phyloP scores from a whole-genome alignment of 179 eudicot species.

The Actinidia arguta region DNA sequence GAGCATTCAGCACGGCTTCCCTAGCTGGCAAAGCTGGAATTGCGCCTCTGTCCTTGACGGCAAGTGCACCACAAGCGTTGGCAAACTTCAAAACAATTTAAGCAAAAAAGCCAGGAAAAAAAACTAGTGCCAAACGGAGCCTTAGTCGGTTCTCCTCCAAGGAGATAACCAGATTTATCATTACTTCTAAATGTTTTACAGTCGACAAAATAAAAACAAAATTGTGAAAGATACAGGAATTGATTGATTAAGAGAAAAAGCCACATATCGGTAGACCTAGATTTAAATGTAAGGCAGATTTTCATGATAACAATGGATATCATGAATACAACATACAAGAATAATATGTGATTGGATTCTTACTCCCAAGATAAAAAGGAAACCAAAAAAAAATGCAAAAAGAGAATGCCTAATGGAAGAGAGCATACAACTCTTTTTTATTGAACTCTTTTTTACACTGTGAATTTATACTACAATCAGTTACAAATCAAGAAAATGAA shows the following conservation, averaged over 20 bases:
- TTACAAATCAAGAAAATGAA: no score
- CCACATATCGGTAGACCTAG: neutral
- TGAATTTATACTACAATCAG: no score
- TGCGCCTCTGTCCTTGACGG: slow-evolving; percentile 94
- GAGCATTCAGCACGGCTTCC: slow-evolving; percentile 64
- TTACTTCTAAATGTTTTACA: neutral
- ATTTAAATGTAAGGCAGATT: slow-evolving; percentile 5
- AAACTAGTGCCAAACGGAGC: no score
- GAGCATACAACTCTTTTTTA: neutral
- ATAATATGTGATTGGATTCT: neutral
- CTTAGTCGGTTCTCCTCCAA: slow-evolving; percentile 72
- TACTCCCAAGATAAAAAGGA: neutral
- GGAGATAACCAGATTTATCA: neutral
- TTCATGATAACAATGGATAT: neutral
- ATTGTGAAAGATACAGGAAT: neutral
- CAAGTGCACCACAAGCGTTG: slow-evolving; percentile 90
- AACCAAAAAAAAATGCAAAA: no score
- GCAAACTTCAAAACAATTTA: slow-evolving; percentile 86
- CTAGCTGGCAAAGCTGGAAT: slow-evolving; percentile 94
- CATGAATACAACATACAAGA: neutral
- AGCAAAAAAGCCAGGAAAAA: no score
- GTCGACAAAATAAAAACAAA: neutral
- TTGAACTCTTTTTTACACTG: no score
- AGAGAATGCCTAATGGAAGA: neutral
- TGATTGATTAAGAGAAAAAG: neutral